A percentile compares a stretch with the other conserved stretches of the same genome.
Evolutionary conservation across 2,329 filamentous ascomycete species (phyloP).

Genomic region (Phialophora verrucosa): DNA sequence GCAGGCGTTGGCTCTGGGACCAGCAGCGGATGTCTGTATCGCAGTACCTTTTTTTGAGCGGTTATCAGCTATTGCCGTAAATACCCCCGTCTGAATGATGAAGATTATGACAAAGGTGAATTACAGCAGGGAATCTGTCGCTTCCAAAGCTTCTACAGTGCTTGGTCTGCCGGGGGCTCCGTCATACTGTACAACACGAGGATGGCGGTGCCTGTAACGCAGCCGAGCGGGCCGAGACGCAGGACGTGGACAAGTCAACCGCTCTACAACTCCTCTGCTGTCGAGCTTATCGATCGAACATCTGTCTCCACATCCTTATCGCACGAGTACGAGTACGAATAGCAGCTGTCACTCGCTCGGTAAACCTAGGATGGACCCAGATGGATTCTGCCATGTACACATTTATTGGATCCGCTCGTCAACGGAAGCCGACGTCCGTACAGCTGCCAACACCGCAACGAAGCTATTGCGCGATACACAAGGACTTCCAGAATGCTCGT

Average conservation of each 20-base stretch:
- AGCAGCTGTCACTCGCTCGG: neutral
- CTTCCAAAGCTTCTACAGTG: neutral
- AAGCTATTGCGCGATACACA: neutral
- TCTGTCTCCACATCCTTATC: slow-evolving; percentile 1
- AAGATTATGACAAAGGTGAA: slow-evolving; percentile 1
- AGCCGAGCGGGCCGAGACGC: slow-evolving; percentile 4
- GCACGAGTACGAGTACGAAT: neutral
- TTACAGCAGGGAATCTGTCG: neutral
- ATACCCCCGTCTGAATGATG: neutral
- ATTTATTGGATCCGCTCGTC: neutral
- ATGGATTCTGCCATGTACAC: neutral
- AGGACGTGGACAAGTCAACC: neutral
- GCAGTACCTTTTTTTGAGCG: slow-evolving; percentile 1
- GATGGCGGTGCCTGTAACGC: neutral
- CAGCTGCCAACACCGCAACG: neutral
- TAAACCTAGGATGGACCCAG: neutral
- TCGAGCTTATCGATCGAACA: neutral
- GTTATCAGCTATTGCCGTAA: neutral
- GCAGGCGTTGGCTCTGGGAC: neutral
- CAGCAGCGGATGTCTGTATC: neutral
- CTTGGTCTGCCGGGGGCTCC: neutral
- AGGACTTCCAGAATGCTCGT: neutral
- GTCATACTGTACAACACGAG: neutral
- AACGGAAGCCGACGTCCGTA: neutral
- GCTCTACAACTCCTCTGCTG: too few relatives aligned